Evolutionary conservation across 352 stramenopile species (phyloP).

Genomic region (Salisapilia sapeloensis): DNA sequence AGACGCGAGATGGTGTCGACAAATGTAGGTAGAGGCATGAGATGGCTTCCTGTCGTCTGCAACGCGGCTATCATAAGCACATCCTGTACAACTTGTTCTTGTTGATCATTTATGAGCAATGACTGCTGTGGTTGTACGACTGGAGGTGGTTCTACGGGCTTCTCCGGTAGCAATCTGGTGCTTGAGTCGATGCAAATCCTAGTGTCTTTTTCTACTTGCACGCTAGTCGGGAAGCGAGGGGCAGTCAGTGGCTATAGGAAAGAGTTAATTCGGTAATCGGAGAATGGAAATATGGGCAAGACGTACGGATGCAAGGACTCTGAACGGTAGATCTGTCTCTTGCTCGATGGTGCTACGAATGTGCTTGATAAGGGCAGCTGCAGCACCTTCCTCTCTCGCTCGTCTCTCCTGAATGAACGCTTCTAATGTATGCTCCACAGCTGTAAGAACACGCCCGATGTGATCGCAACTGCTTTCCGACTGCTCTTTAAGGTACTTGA

Average conservation of each 20-base stretch:
- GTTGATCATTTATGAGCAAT: constrained; percentile 23
- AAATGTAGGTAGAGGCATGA: constrained; percentile 10
- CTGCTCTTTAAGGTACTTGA: constrained; percentile 26
- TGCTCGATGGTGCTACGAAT: constrained; percentile 31
- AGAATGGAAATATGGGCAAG: background rate
- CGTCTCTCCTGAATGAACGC: constrained; percentile 18
- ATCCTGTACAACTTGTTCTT: constrained; percentile 10
- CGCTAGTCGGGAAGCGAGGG: constrained; percentile 34
- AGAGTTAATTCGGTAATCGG: background rate
- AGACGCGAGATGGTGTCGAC: constrained; percentile 16
- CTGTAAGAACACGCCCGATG: constrained; percentile 19
- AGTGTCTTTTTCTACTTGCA: constrained; percentile 41
- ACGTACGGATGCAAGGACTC: constrained; percentile 38
- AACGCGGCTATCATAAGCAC: constrained; percentile 4
- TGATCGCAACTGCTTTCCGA: constrained; percentile 24
- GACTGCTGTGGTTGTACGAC: constrained; percentile 22
- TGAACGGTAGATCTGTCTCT: constrained; percentile 37
- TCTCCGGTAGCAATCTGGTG: constrained; percentile 14
- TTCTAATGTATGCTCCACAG: constrained; percentile 28
- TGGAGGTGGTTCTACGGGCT: constrained; percentile 12
- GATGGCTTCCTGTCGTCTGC: constrained; percentile 4
- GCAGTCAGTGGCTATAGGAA: constrained; percentile 16
- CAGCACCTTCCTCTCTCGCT: constrained; percentile 21
- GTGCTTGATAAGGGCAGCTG: constrained; percentile 24
- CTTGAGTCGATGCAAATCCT: constrained; percentile 15